Conservation (phyloP, 2,329 filamentous ascomycete genomes). For the Aschersonia sp. region DNA sequence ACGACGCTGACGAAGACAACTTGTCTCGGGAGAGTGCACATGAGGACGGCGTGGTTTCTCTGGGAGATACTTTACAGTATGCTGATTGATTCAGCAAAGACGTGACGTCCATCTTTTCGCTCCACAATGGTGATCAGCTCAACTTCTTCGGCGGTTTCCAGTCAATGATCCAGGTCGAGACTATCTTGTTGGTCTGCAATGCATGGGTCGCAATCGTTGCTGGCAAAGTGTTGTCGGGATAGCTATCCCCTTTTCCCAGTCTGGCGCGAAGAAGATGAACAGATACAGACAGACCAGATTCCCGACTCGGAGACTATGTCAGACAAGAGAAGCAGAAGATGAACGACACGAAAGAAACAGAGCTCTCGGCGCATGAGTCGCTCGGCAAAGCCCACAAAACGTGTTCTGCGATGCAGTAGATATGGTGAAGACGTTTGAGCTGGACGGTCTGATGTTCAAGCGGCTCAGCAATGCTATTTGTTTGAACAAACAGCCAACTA, state of each 20-base stretch:
- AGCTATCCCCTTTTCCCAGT: not conserved
- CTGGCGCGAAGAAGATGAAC: not conserved
- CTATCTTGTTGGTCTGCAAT: no score
- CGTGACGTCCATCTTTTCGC: constrained; percentile 23
- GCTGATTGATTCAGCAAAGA: constrained; percentile 23
- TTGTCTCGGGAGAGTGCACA: constrained; percentile 1
- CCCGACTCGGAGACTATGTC: no score
- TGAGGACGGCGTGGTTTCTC: constrained; percentile 5
- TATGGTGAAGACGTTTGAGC: not conserved
- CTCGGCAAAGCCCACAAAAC: constrained; percentile 1
- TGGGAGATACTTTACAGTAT: constrained; percentile 1
- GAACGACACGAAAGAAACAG: no score
- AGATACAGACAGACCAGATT: not conserved
- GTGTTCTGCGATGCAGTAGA: not conserved
- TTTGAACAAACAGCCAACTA: constrained; percentile 1
- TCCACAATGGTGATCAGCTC: not conserved
- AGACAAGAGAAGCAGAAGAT: no score
- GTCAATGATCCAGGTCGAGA: no score
- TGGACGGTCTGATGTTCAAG: constrained; percentile 4
- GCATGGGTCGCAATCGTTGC: no score
- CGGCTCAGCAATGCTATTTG: constrained; percentile 4
- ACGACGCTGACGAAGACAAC: constrained; percentile 6
- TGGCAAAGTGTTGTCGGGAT: not conserved
- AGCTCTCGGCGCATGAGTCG: not conserved
- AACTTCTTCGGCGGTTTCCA: not conserved